Base-by-base conservation (phyloP, 1,284 basidiomycete genomes). In the Boletus semigastroideus region DNA sequence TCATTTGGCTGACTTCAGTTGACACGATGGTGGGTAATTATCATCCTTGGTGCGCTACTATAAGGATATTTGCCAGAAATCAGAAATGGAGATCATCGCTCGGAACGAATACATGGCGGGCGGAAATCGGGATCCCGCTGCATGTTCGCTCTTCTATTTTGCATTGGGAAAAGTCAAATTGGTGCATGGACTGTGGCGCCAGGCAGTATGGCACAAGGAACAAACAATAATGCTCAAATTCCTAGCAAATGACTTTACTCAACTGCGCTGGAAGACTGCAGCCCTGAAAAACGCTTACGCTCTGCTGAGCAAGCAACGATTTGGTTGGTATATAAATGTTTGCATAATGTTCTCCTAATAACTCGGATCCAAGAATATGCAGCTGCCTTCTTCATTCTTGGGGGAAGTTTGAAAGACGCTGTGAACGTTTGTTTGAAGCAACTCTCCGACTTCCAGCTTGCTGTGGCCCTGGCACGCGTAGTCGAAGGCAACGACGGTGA, bases 201-300 rank as follows among this genome's bases (percentile, higher is more conserved):
- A 98, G 67, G 93, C 95, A 0, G 83, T 86, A 3, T 96, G 94
- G 79, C 95, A 99, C 63, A 90, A 86, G 55, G 97, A 99, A 60
- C 93, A 97, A 63, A 65, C 77, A 7, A 68, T 87, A 54, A 99
- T 96, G 95, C 77, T 98, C 49, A 93, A 90, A 63, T 98, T 99
- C 72, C 72, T 99, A 4, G 78, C 82, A 31, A 96, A 99, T 64
- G 91, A 99, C 70, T 99, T 99, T 64, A 78, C 78, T 4, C 77
- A 88, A 56, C 74, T 86, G 1, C 81, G 94, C 17, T 98, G 96
- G 96, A 85, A 84, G 57, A 93, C 91, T 14, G 95, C 95, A 0
- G 96, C 97, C 1, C 73, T 91, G 54, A 99, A 99, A 77, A 99
- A 99, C 67, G 97, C 97, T 2, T 99, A 90, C 72, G 93, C 93